Percentiles rank a stretch among this genome's conserved stretches.
phyloP scores from a whole-genome alignment of 768 basidiomycete genomes.

The Suillus placidus region DNA sequence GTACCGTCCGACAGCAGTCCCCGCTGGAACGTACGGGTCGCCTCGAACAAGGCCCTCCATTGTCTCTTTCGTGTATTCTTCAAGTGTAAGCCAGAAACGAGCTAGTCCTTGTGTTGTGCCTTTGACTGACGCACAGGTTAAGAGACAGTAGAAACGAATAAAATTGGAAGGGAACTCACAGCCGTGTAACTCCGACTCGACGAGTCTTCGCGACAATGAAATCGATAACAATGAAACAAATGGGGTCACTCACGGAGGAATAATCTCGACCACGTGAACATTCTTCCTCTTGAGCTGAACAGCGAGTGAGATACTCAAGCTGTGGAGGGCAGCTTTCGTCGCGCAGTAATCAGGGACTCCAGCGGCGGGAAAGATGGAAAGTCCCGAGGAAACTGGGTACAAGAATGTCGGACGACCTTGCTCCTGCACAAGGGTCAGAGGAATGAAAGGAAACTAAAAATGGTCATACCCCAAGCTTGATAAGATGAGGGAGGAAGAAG shows the following conservation, averaged over 20 bases:
- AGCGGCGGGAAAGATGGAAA: slow-evolving; percentile 48
- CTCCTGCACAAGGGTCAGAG: slow-evolving; percentile 27
- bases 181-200: slow-evolving; percentile 66
- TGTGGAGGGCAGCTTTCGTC: slow-evolving; percentile 60
- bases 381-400: slow-evolving; percentile 53
- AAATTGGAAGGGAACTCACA: slow-evolving; percentile 37
- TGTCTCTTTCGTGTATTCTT: slow-evolving; percentile 45
- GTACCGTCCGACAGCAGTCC: slow-evolving; percentile 19
- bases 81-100: slow-evolving; percentile 60
- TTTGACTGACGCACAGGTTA: slow-evolving; percentile 59
- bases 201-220: slow-evolving; percentile 39
- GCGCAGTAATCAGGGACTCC: slow-evolving; percentile 54
- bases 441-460: background rate
- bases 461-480: slow-evolving; percentile 50
- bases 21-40: slow-evolving; percentile 33
- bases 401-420: slow-evolving; percentile 51
- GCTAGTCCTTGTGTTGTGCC: slow-evolving; percentile 50
- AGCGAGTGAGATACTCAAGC: slow-evolving; percentile 49
- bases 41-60: slow-evolving; percentile 43
- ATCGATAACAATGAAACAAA: slow-evolving; percentile 12
- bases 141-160: slow-evolving; percentile 16
- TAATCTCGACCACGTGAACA: slow-evolving; percentile 56
- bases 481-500: slow-evolving; percentile 55
- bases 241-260: slow-evolving; percentile 53
- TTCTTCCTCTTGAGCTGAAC: slow-evolving; percentile 50